phyloP scores from a whole-genome alignment of 2,329 filamentous ascomycete genomes.

The Paracoccidioides lutzii region DNA sequence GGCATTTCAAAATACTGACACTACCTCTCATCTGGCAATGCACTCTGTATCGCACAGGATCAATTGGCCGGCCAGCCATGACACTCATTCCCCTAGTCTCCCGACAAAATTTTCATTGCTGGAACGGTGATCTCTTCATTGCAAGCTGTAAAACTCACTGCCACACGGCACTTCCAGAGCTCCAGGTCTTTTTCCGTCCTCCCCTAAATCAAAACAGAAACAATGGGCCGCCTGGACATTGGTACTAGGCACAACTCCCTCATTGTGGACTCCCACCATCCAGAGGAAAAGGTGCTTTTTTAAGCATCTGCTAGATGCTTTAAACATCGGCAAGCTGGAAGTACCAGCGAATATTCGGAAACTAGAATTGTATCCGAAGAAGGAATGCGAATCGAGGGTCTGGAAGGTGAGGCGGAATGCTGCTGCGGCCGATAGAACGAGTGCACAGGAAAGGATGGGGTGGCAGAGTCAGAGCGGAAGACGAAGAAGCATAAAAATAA shows the following conservation, averaged over 20 bases:
- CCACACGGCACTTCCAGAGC: constrained; percentile 33
- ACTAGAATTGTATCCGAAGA: constrained; percentile 45
- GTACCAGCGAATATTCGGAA: constrained; percentile 39
- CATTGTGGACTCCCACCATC: constrained; percentile 48
- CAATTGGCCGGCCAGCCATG: neutral
- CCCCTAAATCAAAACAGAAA: neutral
- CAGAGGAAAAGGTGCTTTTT: constrained; percentile 46
- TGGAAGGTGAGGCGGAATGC: constrained; percentile 32
- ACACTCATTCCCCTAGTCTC: constrained; percentile 17
- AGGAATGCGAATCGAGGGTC: constrained; percentile 42
- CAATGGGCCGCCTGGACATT: constrained; percentile 40
- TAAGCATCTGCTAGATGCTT: constrained; percentile 45
- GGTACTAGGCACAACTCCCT: constrained; percentile 49
- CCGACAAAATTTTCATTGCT: constrained; percentile 33
- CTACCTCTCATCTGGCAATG: neutral
- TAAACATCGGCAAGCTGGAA: constrained; percentile 36
- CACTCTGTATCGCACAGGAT: neutral
- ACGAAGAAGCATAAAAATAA: constrained; percentile 2
- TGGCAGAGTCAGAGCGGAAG: constrained; percentile 29
- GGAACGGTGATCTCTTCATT: constrained; percentile 34
- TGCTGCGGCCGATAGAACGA: constrained; percentile 41
- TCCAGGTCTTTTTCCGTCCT: constrained; percentile 32
- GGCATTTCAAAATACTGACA: neutral
- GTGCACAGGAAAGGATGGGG: constrained; percentile 40
- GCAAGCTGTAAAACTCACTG: constrained; percentile 35